Evolutionary conservation across 106 monocot genomes (phyloP), one percentile per base, ranked within the genome.

Genomic region (Hemerocallis citrina): DNA sequence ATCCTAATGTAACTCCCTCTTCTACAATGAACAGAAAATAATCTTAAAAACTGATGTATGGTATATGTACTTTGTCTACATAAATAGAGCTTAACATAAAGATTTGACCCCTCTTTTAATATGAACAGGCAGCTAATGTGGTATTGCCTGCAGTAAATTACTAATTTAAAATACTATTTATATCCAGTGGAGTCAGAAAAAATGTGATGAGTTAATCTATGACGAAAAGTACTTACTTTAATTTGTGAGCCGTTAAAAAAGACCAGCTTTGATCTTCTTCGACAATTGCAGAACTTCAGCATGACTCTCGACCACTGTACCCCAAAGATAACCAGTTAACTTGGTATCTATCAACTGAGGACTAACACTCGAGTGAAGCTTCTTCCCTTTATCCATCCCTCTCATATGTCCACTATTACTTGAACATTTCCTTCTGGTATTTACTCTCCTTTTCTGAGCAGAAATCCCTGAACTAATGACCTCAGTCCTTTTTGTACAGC

Each of bases 391-490:
- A 40, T 46, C 56, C 34, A 59, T 40, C 6, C 38, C 11, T 28
- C 34, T 14, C 40, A 50, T 49, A 31, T 40, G 25, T 40, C 24
- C 47, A 54, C 56, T 63, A 22, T 32, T 47, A 66, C 57, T 55
- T 36, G 49, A 48, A 35, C 27, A 45, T 28, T 56, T 84, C 34
- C 58, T 70, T 58, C 77, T 68, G 6, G 43, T 66, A 34, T 23
- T 67, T 23, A 59, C 55, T 68, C 96, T 79, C 63, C 91, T 74
- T 65, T 85, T 59, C 34, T 84, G 36, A n/a, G 96, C 87, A 59
- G 86, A 91, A n/a, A 88, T 30, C 34, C 88, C 87, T 3, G 96
- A 85, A 30, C 82, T 61, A 39, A 74, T 67, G 45, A 92, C 68
- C 11, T 59, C 59, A 24, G 36, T 24, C 39, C 40, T 59, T 39